Evolutionary conservation across 306 rosid species (phyloP), one percentile per base, ranked within the genome.

Genomic region (Lablab purpureus): DNA sequence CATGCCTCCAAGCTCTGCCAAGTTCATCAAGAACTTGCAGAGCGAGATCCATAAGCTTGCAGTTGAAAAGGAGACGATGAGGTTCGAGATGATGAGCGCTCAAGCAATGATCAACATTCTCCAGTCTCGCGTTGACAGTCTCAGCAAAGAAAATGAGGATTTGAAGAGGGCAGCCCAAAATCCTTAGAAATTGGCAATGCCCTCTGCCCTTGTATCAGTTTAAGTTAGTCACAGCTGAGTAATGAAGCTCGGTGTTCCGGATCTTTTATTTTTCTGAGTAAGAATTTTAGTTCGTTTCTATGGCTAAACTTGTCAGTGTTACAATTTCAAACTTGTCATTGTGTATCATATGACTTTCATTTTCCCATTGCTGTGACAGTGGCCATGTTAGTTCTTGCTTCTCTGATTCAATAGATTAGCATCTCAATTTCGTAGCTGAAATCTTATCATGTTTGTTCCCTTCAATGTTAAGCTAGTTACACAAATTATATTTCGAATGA

Each of bases 71-170:
- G 98, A 96, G 85, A 84, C 94, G 0, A 72, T 90, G 87, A 93
- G 85, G 84, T 93, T 96, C 32, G 99, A 96, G 85, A 82, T 91
- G 88, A 90, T 85, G 88, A 96, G 99, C 9, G 89, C 98, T 34
- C 97, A 92, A 70, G 87, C 99, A 14, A 89, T 89, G 93, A 88
- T 96, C 9, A 87, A 84, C 82, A 93, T 93, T 76, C 98, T 96
- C 55, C 97, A 85, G 81, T 86, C 97, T 12, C 89, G 96, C 2
- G 68, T 89, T 4, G 98, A 93, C 22, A 17, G 34, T 56, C 85
- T 96, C 55, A 84, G 18, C 84, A 91, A 88, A 83, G 99, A 93
- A 80, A 93, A 89, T 40, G 85, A 83, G 71, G 93, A 85, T 1
- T 70, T 96, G 91, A 93, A 86, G 88, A 84, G 76, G 75, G 78